A percentile compares a stretch with the other conserved stretches of the same genome.
Evolutionary conservation across 148 eudicot genomes (phyloP).

Genomic region (Tetragonia tetragonoides): DNA sequence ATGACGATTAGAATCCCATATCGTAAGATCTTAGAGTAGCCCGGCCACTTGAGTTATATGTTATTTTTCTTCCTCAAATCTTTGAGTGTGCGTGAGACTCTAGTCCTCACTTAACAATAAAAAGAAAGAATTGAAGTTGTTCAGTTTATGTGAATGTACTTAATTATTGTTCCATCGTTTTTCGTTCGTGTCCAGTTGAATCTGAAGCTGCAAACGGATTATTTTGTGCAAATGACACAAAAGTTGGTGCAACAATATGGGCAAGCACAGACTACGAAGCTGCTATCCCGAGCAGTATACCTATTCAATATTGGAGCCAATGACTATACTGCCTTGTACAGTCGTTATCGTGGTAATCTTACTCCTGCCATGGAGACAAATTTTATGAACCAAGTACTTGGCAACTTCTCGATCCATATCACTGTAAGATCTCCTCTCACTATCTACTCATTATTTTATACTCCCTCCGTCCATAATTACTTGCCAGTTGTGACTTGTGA

Average conservation of each 20-base stretch:
- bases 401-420: conserved; percentile 25
- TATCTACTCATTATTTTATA: no score
- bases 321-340: conserved; percentile 18
- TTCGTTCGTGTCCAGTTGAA: background rate
- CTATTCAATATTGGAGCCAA: conserved; percentile 29
- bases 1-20: no score
- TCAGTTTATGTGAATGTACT: no score
- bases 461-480: no score
- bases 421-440: conserved; percentile 3
- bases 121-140: no score
- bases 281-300: conserved; percentile 23
- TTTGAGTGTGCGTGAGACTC: no score
- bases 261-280: conserved; percentile 1
- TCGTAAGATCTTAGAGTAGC: no score
- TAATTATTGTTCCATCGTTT: background rate
- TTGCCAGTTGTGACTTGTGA: no score
- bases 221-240: conserved; percentile 21
- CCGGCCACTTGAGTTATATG: no score
- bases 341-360: background rate
- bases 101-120: no score
- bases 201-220: conserved; percentile 18
- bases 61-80: no score
- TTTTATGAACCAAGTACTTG: conserved; percentile 24
- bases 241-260: conserved; percentile 7
- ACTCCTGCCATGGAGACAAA: background rate